Conservation (phyloP, 2,329 filamentous ascomycete species). For the Apiospora aurea region DNA sequence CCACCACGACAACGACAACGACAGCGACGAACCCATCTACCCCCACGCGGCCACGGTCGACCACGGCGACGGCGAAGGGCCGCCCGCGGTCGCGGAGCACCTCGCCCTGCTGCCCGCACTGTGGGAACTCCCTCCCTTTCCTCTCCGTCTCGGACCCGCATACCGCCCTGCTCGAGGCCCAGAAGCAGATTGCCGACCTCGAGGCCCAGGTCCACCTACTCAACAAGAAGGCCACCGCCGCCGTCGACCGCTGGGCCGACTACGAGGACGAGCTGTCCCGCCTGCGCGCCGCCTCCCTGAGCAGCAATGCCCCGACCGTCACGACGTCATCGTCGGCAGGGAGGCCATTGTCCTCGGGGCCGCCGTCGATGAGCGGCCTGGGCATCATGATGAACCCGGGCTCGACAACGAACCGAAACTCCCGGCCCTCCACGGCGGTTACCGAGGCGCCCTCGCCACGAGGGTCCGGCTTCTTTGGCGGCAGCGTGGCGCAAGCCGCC, state of each 20-base stretch:
- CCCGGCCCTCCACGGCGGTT: slow-evolving; percentile 26
- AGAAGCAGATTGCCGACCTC: slow-evolving; percentile 70
- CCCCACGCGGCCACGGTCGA: slow-evolving; percentile 15
- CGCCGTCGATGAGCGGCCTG: not conserved
- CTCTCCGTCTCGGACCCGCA: slow-evolving; percentile 43
- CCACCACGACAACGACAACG: slow-evolving; percentile 32
- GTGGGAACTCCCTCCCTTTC: slow-evolving; percentile 51
- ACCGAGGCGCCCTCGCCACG: slow-evolving; percentile 32
- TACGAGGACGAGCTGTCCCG: slow-evolving; percentile 79
- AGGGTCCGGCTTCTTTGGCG: slow-evolving; percentile 37
- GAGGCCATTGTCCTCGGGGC: slow-evolving; percentile 9
- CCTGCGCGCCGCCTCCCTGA: slow-evolving; percentile 54
- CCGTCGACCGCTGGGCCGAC: slow-evolving; percentile 73
- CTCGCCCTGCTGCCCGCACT: slow-evolving; percentile 54
- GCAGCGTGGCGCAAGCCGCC: slow-evolving; percentile 34
- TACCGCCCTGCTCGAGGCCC: slow-evolving; percentile 57
- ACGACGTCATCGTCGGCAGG: slow-evolving; percentile 4
- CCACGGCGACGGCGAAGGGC: slow-evolving; percentile 26
- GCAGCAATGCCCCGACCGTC: slow-evolving; percentile 32
- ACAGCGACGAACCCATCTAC: slow-evolving; percentile 26
- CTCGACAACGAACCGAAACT: slow-evolving; percentile 21
- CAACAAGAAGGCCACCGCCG: slow-evolving; percentile 73
- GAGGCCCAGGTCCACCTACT: slow-evolving; percentile 74
- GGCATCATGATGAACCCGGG: slow-evolving; percentile 8
- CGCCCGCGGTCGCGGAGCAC: slow-evolving; percentile 32